Base-by-base conservation (phyloP, 192 early-diverging fungal genomes). In the Podila epicladia region DNA sequence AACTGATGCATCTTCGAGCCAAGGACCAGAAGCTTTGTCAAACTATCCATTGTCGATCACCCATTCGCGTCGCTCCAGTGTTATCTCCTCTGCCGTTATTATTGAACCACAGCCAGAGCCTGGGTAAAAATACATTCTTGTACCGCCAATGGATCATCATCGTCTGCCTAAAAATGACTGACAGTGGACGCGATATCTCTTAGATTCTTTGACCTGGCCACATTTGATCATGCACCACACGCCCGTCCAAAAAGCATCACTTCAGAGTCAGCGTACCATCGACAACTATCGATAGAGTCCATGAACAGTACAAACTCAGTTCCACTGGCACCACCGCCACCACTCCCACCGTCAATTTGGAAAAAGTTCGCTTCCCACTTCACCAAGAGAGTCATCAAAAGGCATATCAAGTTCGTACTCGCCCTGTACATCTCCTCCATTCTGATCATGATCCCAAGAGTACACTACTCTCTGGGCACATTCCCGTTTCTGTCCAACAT, bases 391-490 rank as follows among this genome's bases (percentile, higher is more conserved):
- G 65, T 82, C 33, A 58, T 83, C 9, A 78, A 68, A 35, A 64
- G 85, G 13, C 69, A 82, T 1, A 37, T 83, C 49, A 83, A 86
- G 55, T 69, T 64, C 45, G 71, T 77, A 12, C 19, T 75, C 3
- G 77, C 80, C 11, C 72, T 73, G 22, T 79, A 69, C 41, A 55
- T 83, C 2, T 65, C 73, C 15, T 69, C 77, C 0, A 28, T 75
- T 1, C 38, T 87, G 9, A 74, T 73, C 38, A 58, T 84, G 28
- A 78, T 84, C 50, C 50, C 28, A 11, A 64, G 63, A 9, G 31
- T 84, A 8, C 33, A 33, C 8, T 20, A 64, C 9, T 66, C 45
- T 22, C 7, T 86, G 5, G 83, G 79, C 0, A 78, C 70, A 3
- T 50, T 53, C 0, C 53, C 79, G 0, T 83, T 49, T 37, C 51